Percentiles rank a stretch among this genome's conserved stretches.
Conservation (phyloP, 176 grass and related monocot genomes). For the Poa pratensis region DNA sequence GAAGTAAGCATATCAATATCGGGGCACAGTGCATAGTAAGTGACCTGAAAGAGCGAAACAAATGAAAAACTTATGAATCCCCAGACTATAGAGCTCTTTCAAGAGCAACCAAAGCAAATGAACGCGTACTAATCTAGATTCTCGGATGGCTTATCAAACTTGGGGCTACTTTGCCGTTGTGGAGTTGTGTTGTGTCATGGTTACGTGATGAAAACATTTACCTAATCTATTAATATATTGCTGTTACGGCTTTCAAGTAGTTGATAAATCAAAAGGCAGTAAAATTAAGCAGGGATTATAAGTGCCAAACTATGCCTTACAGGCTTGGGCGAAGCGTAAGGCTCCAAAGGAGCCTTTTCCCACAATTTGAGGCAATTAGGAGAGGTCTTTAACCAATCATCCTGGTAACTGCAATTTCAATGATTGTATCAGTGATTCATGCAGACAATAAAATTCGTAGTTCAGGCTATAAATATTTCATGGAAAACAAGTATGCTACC, state of each 20-base stretch:
- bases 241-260: background rate
- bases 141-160: conserved; percentile 21
- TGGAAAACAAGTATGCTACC: conserved; percentile 61
- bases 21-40: conserved; percentile 85
- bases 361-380: conserved; percentile 76
- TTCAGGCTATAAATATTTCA: conserved; percentile 34
- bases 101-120: conserved; percentile 31
- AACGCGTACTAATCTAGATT: conserved; percentile 24
- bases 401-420: conserved; percentile 86
- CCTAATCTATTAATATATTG: background rate
- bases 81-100: background rate
- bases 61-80: conserved; percentile 26
- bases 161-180: background rate
- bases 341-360: conserved; percentile 98
- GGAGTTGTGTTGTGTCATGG: background rate
- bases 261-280: conserved; percentile 18
- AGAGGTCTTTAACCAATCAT: conserved; percentile 95
- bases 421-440: conserved; percentile 41
- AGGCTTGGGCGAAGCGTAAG: conserved; percentile 89
- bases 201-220: background rate
- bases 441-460: conserved; percentile 35
- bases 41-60: conserved; percentile 62
- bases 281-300: background rate
- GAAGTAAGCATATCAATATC: conserved; percentile 93
- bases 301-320: conserved; percentile 52